These are phyloP conservation scores for Yamadazyma spencermartinsiae DNA, from an alignment of 1,139 yeast species.

Conservation along the genomic window DNA sequence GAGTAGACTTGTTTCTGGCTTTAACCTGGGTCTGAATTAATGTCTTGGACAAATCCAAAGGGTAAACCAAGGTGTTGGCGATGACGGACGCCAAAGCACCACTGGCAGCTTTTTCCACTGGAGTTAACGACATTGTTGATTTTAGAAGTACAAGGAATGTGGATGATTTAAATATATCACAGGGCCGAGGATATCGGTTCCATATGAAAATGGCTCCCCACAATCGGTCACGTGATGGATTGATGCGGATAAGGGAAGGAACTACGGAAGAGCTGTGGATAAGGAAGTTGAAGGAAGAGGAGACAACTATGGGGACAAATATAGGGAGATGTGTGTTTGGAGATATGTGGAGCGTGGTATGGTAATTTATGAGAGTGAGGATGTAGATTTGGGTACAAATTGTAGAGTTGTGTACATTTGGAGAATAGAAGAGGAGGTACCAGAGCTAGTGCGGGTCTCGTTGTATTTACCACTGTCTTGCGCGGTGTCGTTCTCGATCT, in stretches of 20 bases:
- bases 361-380: no score
- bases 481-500: no score
- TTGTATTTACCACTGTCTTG: no score
- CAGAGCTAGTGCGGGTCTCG: no score
- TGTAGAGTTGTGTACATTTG: no score
- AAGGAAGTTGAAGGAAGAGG: neutral
- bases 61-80: constrained; percentile 79
- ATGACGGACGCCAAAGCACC: constrained; percentile 84
- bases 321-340: no score
- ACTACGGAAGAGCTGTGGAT: neutral
- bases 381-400: no score
- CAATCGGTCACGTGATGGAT: constrained; percentile 1
- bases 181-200: constrained; percentile 5
- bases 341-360: no score
- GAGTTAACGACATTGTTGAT: constrained; percentile 43
- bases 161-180: constrained; percentile 1
- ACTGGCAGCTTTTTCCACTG: constrained; percentile 74
- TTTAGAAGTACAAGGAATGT: neutral
- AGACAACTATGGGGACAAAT: no score
- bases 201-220: constrained; percentile 13
- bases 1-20: constrained; percentile 19
- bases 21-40: constrained; percentile 69
- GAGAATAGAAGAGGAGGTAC: no score
- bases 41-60: constrained; percentile 72
- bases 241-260: neutral